Evolutionary conservation across 345 rosid genomes (phyloP), one percentile per base, ranked within the genome.

Genomic region (Balakata baccata): DNA sequence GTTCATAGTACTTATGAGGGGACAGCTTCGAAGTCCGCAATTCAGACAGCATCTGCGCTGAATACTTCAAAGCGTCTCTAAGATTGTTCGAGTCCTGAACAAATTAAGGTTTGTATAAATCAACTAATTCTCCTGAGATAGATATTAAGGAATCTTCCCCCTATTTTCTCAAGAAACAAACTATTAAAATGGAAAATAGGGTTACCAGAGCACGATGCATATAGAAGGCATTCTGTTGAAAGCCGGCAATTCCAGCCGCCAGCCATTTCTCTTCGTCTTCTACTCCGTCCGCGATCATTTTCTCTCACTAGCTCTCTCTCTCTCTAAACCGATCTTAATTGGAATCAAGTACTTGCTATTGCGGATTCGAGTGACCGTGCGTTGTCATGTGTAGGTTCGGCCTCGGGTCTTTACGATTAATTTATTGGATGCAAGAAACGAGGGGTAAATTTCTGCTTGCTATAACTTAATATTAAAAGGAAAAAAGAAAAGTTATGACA

Each of bases 191-290:
- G 64, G 11, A 29, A 52, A 11, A 39, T 43, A 62, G 78, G 57
- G 46, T 75, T 89, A 95, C 99, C 93, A 92, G 75, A 74, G 99
- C 98, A 71, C 99, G 99, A 76, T 95, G 97, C 98, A 95, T 95
- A 89, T 86, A 86, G 77, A 91, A 95, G 68, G 99, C 96, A 82
- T 92, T 95, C 79, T 95, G 99, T 75, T 95, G 97, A 74, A 95
- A 93, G 80, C 96, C 97, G 59, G 94, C 91, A 75, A 91, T 86
- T 59, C 94, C 90, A 7, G 97, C 96, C 45, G 98, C 88, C 76
- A 95, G 94, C 99, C 98, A 95, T 77, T 92, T 95, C 69, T 95
- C 99, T 81, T 92, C 98, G 78, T 90, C 96, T 68, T 92, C 98
- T 13, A 83, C 87, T 69, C 90, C 98, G 75, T 86, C 93, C 16